Evolutionary conservation across 352 stramenopile species (phyloP).

Genomic region (Pseudoperonospora humuli): DNA sequence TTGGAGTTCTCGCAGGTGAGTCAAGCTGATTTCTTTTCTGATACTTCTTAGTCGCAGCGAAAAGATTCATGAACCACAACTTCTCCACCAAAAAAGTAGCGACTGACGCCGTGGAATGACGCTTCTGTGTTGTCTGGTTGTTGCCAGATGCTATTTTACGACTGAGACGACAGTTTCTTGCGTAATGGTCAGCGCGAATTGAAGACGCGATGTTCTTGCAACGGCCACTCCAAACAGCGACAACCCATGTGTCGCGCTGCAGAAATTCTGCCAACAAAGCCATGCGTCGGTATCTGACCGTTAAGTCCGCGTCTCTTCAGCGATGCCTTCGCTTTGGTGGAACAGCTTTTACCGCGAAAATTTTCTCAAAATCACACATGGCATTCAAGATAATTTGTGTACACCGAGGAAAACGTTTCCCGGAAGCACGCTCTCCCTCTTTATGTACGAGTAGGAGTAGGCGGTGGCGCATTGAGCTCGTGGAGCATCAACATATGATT

Average conservation of each 20-base stretch:
- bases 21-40: conserved; percentile 11
- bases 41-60: conserved; percentile 2
- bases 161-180: neutral
- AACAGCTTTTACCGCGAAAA: too few species aligned
- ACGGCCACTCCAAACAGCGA: conserved; percentile 3
- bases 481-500: too few species aligned
- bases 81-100: neutral
- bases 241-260: neutral
- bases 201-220: conserved; percentile 9
- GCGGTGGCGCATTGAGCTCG: too few species aligned
- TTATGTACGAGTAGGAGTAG: too few species aligned
- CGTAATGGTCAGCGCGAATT: neutral
- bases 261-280: conserved; percentile 9
- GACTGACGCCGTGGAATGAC: neutral
- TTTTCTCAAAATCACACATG: too few species aligned
- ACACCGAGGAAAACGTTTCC: too few species aligned
- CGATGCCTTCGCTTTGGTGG: too few species aligned
- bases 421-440: too few species aligned
- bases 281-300: neutral
- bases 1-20: neutral
- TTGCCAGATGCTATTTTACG: conserved; percentile 9
- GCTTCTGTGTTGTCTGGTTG: neutral
- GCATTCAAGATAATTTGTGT: too few species aligned
- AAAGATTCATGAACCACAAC: conserved; percentile 8
- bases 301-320: too few species aligned